Conservation (phyloP, 768 basidiomycete genomes). For the Rhodotorula taiwanensis region DNA sequence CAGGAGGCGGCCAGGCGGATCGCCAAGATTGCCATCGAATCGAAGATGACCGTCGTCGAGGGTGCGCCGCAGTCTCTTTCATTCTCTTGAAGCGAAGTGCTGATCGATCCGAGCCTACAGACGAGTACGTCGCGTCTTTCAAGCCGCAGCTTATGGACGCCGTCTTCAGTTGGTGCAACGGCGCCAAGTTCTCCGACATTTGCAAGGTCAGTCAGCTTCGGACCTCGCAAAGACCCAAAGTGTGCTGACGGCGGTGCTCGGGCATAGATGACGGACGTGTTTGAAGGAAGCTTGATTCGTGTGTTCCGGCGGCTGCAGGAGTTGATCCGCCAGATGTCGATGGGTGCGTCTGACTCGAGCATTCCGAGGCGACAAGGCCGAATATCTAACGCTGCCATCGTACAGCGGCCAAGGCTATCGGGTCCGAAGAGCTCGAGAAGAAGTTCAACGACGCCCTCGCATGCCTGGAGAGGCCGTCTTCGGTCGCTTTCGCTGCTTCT, state of each 20-base stretch:
- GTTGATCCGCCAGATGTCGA: constrained; percentile 89
- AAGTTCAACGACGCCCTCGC: constrained; percentile 67
- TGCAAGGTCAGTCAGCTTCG: constrained; percentile 64
- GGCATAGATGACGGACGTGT: constrained; percentile 82
- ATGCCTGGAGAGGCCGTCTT: constrained; percentile 33
- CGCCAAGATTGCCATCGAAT: constrained; percentile 93
- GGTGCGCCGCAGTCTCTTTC: constrained; percentile 39
- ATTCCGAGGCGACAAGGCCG: background rate
- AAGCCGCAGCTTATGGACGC: constrained; percentile 99
- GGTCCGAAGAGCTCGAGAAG: constrained; percentile 83
- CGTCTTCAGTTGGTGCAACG: constrained; percentile 96
- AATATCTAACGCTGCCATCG: background rate
- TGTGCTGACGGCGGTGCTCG: background rate
- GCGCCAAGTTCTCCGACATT: constrained; percentile 89
- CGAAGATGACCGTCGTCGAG: constrained; percentile 78
- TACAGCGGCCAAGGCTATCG: constrained; percentile 82
- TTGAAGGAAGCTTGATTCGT: constrained; percentile 92
- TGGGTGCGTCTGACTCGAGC: constrained; percentile 49
- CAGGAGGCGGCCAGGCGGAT: constrained; percentile 92
- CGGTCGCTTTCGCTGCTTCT: constrained; percentile 36
- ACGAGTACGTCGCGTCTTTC: constrained; percentile 92
- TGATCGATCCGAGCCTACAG: constrained; percentile 1
- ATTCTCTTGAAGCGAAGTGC: background rate
- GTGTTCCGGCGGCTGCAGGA: constrained; percentile 92
- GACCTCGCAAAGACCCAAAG: no score